Evolutionary conservation across 208 protist genomes (phyloP), one percentile per base, ranked within the genome.

Genomic region (Leishmania arabica): DNA sequence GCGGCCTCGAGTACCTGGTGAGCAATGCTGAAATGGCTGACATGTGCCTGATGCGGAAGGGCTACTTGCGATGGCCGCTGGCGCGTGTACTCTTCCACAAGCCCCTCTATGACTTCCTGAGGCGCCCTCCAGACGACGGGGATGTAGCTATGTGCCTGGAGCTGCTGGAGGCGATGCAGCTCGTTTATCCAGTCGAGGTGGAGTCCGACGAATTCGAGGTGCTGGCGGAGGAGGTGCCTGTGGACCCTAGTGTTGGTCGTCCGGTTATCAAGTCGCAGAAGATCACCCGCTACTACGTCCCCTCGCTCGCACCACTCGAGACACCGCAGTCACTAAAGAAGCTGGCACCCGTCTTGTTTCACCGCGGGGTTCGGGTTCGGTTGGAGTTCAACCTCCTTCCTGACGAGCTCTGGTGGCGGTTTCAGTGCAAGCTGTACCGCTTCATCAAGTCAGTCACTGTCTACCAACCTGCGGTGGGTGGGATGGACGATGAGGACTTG

Each of bases 331-430:
- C 78, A 66, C 84, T 98, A 71, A 84, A 90, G 79, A 88, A 79
- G 45, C 70, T 97, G 56, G 90, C 90, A 9, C 94, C 92, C 3
- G 66, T 97, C 24, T 84, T 97, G 34, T 95, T 97, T 74, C 91
- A 96, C 80, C 87, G 90, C 78, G 93, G 95, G 31, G 85, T 94
- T 62, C 90, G 88, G 19, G 84, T 94, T 58, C 86, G 84, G 64
- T 88, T 96, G 77, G 83, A 90, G 85, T 98, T 98, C 84, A 98
- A 96, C 82, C 84, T 97, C 31, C 90, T 97, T 34, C 94, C 95
- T 19, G 90, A 96, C 72, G 94, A 97, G 85, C 80, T 95, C 80
- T 98, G 94, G 93, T 96, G 88, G 88, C 89, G 94, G 19, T 85
- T 98, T 49, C 92, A 96, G 89, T 89, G 86, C 77, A 81, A 81